Percentiles rank a stretch among this genome's conserved stretches.
These are phyloP conservation scores for Yamadazyma aaseri DNA, from an alignment of 1,139 yeast species.

Conservation along the genomic window DNA sequence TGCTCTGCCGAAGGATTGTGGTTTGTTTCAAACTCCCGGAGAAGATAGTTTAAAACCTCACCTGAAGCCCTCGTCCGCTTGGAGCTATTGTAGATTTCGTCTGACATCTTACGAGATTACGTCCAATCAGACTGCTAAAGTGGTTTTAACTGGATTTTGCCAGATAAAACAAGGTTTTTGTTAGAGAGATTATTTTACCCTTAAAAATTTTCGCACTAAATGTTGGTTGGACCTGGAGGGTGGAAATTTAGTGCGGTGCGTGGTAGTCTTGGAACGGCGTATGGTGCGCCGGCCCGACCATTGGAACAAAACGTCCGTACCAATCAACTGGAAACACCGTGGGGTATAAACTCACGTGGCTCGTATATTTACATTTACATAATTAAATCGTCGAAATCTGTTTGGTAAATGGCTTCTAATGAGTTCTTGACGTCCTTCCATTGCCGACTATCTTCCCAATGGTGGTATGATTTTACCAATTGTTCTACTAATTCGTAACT, in stretches of 20 bases:
- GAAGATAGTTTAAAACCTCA: constrained; percentile 68
- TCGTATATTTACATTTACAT: constrained; percentile 6
- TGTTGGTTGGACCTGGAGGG: too few species aligned
- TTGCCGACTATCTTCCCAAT: constrained; percentile 42
- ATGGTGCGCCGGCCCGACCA: too few species aligned
- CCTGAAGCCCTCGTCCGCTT: constrained; percentile 73
- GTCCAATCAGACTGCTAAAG: too few species aligned
- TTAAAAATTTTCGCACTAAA: too few species aligned
- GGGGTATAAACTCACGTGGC: constrained; percentile 1
- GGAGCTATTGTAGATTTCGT: constrained; percentile 16
- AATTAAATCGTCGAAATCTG: constrained; percentile 33
- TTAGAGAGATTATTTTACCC: too few species aligned
- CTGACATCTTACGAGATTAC: constrained; percentile 11
- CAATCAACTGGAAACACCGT: too few species aligned
- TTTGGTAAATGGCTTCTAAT: constrained; percentile 36
- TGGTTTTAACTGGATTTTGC: too few species aligned
- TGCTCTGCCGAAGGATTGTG: constrained; percentile 70
- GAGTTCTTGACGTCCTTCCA: constrained; percentile 44
- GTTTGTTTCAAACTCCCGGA: constrained; percentile 68
- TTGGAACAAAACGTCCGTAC: too few species aligned
- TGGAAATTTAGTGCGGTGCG: too few species aligned
- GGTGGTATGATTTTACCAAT: constrained; percentile 30
- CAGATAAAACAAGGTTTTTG: too few species aligned
- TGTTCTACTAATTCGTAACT: constrained; percentile 24
- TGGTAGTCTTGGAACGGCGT: too few species aligned